A percentile compares a stretch with the other conserved stretches of the same genome.
Conservation (phyloP, 2,329 filamentous ascomycete species). For the Neobulgaria alba region DNA sequence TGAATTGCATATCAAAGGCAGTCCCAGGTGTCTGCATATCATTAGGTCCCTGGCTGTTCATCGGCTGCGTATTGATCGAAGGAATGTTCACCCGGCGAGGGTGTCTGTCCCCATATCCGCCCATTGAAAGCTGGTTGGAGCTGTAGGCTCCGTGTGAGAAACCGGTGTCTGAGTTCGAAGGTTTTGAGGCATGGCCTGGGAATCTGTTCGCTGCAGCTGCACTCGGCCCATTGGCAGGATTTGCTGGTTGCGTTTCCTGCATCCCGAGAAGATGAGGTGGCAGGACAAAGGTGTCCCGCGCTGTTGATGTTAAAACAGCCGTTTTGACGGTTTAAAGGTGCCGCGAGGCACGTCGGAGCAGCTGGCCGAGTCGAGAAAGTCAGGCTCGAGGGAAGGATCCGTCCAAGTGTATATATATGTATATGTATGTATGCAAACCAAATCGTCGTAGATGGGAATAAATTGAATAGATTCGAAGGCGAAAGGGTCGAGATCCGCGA, state of each 20-base stretch:
- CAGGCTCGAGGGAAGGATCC: no score
- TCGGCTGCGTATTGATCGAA: constrained; percentile 78
- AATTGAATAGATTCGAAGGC: no score
- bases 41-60: constrained; percentile 43
- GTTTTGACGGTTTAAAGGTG: constrained; percentile 59
- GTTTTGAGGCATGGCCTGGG: constrained; percentile 66
- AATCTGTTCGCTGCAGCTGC: constrained; percentile 51
- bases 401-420: constrained; percentile 1
- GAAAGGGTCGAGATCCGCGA: no score
- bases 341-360: constrained; percentile 24
- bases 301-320: constrained; percentile 69
- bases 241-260: constrained; percentile 71
- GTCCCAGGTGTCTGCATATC: constrained; percentile 84
- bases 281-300: constrained; percentile 78
- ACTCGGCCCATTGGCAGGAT: constrained; percentile 49
- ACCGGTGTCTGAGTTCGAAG: constrained; percentile 74
- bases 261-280: constrained; percentile 80
- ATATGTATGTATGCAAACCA: no score
- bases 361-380: no score
- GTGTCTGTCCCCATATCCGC: constrained; percentile 80
- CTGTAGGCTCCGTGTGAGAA: constrained; percentile 91
- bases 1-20: constrained; percentile 97
- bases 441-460: no score
- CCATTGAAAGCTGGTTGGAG: constrained; percentile 63
- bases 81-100: constrained; percentile 79